Conservation (phyloP, 305 asterid genomes). For the Fraxinus dipetala region DNA sequence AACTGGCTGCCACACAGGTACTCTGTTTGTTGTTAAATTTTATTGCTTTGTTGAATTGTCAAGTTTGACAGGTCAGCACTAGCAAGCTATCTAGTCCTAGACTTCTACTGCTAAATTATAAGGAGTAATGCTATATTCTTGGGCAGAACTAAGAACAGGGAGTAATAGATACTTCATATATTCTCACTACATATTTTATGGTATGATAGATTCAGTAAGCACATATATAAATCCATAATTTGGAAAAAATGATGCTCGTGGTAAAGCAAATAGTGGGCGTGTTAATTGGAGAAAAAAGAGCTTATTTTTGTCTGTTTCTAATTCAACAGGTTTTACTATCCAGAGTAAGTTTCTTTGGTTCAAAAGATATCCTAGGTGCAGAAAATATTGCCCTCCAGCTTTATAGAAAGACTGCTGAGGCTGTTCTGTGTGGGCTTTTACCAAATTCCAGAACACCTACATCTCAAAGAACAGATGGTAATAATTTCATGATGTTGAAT, state of each 20-base stretch:
- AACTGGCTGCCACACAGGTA: constrained; percentile 68
- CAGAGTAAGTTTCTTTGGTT: constrained; percentile 52
- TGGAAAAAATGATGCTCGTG: background rate
- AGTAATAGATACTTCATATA: background rate
- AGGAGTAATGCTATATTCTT: background rate
- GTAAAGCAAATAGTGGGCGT: background rate
- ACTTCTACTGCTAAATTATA: background rate
- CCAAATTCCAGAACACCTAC: constrained; percentile 48
- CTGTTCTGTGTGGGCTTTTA: constrained; percentile 54
- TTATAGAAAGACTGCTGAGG: constrained; percentile 60
- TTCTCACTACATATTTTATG: background rate
- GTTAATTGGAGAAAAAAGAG: background rate
- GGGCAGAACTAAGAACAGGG: background rate
- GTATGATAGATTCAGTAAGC: background rate
- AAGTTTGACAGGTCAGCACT: background rate
- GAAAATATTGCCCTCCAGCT: constrained; percentile 53
- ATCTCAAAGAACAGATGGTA: constrained; percentile 48
- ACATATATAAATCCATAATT: background rate
- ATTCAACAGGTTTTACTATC: constrained; percentile 53
- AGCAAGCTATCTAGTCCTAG: background rate
- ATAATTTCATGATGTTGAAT: background rate
- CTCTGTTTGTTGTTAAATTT: background rate
- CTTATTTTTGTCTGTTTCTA: background rate
- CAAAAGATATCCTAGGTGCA: constrained; percentile 34
- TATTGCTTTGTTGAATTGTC: background rate